Conservation (phyloP, 2,329 filamentous ascomycete genomes). For the Sclerotinia sclerotiorum region DNA sequence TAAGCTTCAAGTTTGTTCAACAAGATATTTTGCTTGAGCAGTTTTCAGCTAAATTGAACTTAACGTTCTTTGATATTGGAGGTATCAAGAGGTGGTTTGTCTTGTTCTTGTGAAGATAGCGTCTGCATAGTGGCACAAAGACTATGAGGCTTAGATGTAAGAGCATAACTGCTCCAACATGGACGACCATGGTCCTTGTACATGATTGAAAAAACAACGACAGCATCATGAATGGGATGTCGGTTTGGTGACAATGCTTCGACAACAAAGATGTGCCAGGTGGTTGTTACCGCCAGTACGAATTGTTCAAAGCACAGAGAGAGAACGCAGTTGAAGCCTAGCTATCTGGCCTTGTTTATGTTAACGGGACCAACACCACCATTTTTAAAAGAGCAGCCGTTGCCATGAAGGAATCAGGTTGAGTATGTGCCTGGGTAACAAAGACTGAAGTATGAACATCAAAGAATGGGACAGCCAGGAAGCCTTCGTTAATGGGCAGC, state of each 20-base stretch:
- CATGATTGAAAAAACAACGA: constrained; percentile 75
- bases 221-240: constrained; percentile 74
- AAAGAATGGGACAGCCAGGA: not conserved
- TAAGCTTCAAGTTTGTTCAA: not conserved
- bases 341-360: too few relatives aligned
- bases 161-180: not conserved
- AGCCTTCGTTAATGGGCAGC: not conserved
- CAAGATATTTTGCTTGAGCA: too few relatives aligned
- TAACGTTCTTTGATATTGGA: not conserved
- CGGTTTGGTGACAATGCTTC: not conserved
- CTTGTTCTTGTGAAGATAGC: not conserved
- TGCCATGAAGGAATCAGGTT: not conserved
- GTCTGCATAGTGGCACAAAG: not conserved
- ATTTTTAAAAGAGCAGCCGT: not conserved
- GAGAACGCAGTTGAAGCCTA: not conserved
- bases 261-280: not conserved
- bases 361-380: not conserved
- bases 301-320: too few relatives aligned
- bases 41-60: not conserved
- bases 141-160: not conserved
- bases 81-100: not conserved
- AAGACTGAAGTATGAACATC: not conserved
- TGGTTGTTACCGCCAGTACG: not conserved
- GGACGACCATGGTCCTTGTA: constrained; percentile 81
- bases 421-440: too few relatives aligned